Evolutionary conservation across 805 yeast species (phyloP), one percentile per base, ranked within the genome.

Genomic region (Saccharomyces paradoxus): DNA sequence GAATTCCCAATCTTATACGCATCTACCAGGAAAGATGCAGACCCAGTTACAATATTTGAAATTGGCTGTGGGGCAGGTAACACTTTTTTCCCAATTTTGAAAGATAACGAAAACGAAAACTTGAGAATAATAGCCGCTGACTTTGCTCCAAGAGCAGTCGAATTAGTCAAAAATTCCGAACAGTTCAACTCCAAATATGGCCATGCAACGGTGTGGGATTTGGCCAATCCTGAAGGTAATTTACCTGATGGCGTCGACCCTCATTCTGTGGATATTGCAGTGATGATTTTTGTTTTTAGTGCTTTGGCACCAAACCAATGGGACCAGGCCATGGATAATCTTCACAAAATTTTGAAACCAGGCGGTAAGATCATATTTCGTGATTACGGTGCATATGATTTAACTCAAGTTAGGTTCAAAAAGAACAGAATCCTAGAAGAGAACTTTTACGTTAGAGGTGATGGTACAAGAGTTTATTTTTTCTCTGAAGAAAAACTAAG

Each of bases 41-140:
- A 89, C n/a, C 81, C 85, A 4, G 77, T 78, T 24, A 82, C 84
- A 2, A 85, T 94, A 32, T 77, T 94, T 53, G 99, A 94, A 70
- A 86, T 94, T 49, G 99, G 99, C 2, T 94, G 99, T 73, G 99
- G 99, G 54, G 98, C 97, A 4, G 99, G 99, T 10, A 94, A 94
- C 70, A 94, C 99, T 0, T 80, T 94, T 75, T 94, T 86, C 69
- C 99, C 99, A 4, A 84, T 94, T 22, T 73, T 94, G 55, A 79
- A 79, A 53, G 90, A 86, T 62, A 94, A 94, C 68, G 77, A 87
- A 68, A 94, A 94, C 71, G 83, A 84, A n/a, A 71, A 83, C 28
- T 73, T 94, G 52, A 78, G 74, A 60, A 81, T 94, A 7, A 78
- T 81, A 53, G 99, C 96, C 2, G 94, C 90, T 50, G 99, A 94